Evolutionary conservation across 176 grass and related monocot species (phyloP).

Genomic region (sorghum (Sorghum bicolor)): DNA sequence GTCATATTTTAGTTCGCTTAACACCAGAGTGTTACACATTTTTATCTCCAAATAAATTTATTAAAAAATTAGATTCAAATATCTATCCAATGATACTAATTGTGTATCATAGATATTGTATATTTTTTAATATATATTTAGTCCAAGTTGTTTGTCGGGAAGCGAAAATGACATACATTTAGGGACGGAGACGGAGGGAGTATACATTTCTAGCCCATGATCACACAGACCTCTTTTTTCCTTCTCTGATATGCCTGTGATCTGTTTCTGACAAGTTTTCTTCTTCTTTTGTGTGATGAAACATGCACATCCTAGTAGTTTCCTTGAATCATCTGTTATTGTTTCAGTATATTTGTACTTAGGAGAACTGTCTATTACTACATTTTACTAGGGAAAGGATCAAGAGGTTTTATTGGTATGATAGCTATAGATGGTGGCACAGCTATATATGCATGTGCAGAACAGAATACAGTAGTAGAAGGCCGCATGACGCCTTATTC

Average conservation of each 20-base stretch:
- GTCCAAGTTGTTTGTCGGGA: too few relatives aligned
- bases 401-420: not conserved
- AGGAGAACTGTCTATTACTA: not conserved
- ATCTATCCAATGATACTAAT: too few relatives aligned
- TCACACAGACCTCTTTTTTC: not conserved
- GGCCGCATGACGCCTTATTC: not conserved
- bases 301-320: not conserved
- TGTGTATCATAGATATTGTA: too few relatives aligned
- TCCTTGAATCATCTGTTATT: not conserved
- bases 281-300: not conserved
- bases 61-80: too few relatives aligned
- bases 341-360: not conserved
- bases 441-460: not conserved
- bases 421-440: not conserved
- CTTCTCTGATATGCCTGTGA: not conserved
- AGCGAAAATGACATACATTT: too few relatives aligned
- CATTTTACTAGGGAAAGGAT: not conserved
- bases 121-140: too few relatives aligned
- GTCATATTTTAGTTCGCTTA: too few relatives aligned
- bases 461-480: not conserved
- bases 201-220: slow-evolving; percentile 19
- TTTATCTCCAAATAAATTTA: too few relatives aligned
- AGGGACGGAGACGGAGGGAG: too few relatives aligned
- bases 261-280: not conserved
- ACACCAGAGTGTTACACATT: too few relatives aligned